Evolutionary conservation across 106 monocot genomes (phyloP), one percentile per base, ranked within the genome.

Genomic region (Dioscorea zingiberensis): DNA sequence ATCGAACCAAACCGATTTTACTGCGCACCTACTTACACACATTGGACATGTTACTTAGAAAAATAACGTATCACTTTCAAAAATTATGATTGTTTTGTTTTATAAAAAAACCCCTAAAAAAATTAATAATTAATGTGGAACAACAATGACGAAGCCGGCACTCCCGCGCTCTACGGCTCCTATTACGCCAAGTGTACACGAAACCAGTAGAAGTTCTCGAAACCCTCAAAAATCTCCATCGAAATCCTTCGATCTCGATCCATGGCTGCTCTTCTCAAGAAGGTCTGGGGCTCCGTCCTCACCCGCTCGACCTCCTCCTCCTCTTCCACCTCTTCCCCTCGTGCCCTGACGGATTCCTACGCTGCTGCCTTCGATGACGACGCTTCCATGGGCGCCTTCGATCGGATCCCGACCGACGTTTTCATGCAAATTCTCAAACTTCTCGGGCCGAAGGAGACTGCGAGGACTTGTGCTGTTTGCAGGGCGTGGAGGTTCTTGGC

Each of bases 361-460:
- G 48, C 48, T 48, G 48, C 59, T 45, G 61, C 23, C 28, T 62
- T 30, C 32, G 21, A 14, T 13, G 23, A 13, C 1, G 48, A 60
- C 27, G 19, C 51, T 22, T 75, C 88, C 32, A 56, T 83, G 78
- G 86, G 84, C 1, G 63, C 60, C 23, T 79, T 94, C 28, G 86
- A 88, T 67, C 62, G 11, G 55, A 61, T 94, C 38, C 93, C 93
- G 16, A 70, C 59, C 60, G 94, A 95, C 44, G 64, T 95, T 13
- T 51, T 85, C 69, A 48, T 85, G 70, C 94, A 81, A 47, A 85
- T 95, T 25, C 74, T 95, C 15, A 60, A 71, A 47, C 24, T 85
- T 6, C 49, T 87, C 2, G 87, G 85, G 55, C 87, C 94, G 17
- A 70, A 47, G 59, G 85, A 85, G 22, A 66, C 83, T 2, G 87